These are phyloP conservation scores for Penicillium freii DNA, from an alignment of 2,329 filamentous ascomycete genomes.

Conservation along the genomic window DNA sequence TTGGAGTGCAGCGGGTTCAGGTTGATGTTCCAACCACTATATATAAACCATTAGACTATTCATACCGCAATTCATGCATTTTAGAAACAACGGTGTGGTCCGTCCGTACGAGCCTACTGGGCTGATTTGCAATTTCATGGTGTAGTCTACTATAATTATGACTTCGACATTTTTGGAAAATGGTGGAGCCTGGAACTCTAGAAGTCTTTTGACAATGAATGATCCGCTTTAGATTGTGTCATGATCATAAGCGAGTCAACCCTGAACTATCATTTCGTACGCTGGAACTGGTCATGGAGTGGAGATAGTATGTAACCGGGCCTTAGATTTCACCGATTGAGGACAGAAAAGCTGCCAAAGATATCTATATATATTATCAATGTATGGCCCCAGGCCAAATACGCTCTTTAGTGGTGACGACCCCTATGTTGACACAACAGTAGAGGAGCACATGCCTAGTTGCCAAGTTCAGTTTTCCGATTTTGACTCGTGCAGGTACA, in stretches of 20 bases:
- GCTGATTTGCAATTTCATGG: not conserved
- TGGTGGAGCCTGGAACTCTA: not conserved
- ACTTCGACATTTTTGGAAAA: not conserved
- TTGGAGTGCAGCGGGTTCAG: constrained; percentile 30
- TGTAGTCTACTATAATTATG: not conserved
- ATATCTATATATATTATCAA: too few relatives aligned
- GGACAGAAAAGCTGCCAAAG: not conserved
- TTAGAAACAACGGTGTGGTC: not conserved
- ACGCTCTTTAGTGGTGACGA: not conserved
- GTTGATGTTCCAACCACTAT: not conserved
- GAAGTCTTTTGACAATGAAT: not conserved
- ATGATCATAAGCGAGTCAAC: constrained; percentile 4
- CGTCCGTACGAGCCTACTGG: not conserved
- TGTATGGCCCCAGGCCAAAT: not conserved
- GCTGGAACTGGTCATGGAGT: not conserved
- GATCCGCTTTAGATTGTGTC: not conserved
- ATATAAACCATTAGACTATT: not conserved
- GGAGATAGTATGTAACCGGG: not conserved
- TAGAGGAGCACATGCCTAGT: not conserved
- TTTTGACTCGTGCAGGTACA: not conserved
- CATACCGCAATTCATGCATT: not conserved
- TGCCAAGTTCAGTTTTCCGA: not conserved
- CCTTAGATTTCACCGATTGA: not conserved
- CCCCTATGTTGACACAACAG: not conserved
- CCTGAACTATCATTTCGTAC: not conserved